Percentiles rank a stretch among this genome's conserved stretches.
phyloP scores from a whole-genome alignment of 148 eudicot genomes.

The Dysphania ambrosioides region DNA sequence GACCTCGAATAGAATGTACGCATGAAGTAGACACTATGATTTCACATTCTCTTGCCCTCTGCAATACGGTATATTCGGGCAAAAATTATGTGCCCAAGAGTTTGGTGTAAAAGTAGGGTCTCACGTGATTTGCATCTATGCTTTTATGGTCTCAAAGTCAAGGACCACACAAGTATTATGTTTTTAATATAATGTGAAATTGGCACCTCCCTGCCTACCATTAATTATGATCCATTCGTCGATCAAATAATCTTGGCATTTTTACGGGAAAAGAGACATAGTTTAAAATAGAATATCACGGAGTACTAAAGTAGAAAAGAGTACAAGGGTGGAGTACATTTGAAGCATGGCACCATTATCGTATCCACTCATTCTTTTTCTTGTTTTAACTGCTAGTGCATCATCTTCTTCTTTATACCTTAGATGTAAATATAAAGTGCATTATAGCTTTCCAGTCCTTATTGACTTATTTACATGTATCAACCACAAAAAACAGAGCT shows the following conservation, averaged over 20 bases:
- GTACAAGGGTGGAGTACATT: not conserved
- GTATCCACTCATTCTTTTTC: not conserved
- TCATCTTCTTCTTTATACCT: too few relatives aligned
- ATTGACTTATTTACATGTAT: too few relatives aligned
- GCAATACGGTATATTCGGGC: conserved; percentile 8
- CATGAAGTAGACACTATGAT: conserved; percentile 23
- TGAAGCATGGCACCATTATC: not conserved
- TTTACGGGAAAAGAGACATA: not conserved
- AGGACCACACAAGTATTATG: not conserved
- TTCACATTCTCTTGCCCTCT: conserved; percentile 15
- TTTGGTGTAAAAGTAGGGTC: not conserved
- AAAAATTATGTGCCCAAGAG: not conserved
- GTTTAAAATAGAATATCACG: not conserved
- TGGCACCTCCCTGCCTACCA: not conserved
- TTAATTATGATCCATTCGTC: not conserved
- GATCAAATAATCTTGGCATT: not conserved
- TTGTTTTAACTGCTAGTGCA: not conserved
- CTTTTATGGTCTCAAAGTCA: not conserved
- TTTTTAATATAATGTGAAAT: not conserved
- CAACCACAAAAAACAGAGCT: too few relatives aligned
- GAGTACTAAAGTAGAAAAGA: not conserved
- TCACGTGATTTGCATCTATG: conserved; percentile 16
- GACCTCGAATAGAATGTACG: conserved; percentile 1
- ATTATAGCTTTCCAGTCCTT: too few relatives aligned
- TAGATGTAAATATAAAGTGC: too few relatives aligned